Conservation (phyloP, 768 basidiomycete genomes). For the Roridomyces roridus region DNA sequence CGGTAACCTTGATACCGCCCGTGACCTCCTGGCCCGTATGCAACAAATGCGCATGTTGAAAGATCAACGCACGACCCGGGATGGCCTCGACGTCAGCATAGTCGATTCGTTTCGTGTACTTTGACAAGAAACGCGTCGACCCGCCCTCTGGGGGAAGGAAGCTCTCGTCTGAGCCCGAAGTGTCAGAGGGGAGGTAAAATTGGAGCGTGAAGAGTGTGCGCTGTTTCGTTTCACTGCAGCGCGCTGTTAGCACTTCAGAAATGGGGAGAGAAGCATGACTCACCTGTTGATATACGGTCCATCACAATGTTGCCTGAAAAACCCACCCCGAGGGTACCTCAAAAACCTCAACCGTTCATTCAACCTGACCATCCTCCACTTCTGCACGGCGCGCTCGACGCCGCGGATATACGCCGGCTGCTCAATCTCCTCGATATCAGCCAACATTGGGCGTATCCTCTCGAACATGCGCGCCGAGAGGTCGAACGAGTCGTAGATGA, state of each 20-base stretch:
- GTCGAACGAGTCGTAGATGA: no score
- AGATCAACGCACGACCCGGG: slow-evolving; percentile 17
- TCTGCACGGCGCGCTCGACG: slow-evolving; percentile 3
- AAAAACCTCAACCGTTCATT: slow-evolving; percentile 24
- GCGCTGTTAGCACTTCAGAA: background rate
- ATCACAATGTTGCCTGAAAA: slow-evolving; percentile 14
- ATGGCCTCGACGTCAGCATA: slow-evolving; percentile 22
- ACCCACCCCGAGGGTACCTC: slow-evolving; percentile 16
- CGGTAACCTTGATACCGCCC: no score
- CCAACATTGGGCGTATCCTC: slow-evolving; percentile 16
- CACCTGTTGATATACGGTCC: slow-evolving; percentile 8
- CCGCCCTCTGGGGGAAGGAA: slow-evolving; percentile 15
- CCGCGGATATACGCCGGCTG: background rate
- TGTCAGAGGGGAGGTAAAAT: slow-evolving; percentile 21
- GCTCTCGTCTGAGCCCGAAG: slow-evolving; percentile 15
- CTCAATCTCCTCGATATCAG: slow-evolving; percentile 22
- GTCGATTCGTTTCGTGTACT: background rate
- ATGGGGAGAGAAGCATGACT: background rate
- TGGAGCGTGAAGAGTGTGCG: slow-evolving; percentile 26
- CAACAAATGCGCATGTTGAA: no score
- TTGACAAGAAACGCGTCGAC: slow-evolving; percentile 21
- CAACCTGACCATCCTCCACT: slow-evolving; percentile 24
- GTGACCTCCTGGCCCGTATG: no score
- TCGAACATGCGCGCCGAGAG: slow-evolving; percentile 7
- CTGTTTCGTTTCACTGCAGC: slow-evolving; percentile 1